phyloP scores from a whole-genome alignment of 805 yeast genomes.

The Saccharomycopsis amapae region DNA sequence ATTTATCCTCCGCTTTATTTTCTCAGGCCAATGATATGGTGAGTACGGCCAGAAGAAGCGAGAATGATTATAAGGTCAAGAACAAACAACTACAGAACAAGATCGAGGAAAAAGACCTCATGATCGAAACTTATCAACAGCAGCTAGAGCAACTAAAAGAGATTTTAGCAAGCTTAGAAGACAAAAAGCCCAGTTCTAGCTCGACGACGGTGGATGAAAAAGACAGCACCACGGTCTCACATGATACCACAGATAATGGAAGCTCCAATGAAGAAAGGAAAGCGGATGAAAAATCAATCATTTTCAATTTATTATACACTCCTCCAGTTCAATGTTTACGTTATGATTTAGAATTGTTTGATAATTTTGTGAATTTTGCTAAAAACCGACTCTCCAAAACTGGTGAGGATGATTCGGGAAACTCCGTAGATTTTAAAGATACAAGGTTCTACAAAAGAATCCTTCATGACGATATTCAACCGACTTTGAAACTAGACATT shows the following conservation, averaged over 20 bases:
- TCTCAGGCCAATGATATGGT: conserved; percentile 85
- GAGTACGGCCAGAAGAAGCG: conserved; percentile 63
- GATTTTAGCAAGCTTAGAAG: conserved; percentile 38
- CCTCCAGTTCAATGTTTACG: conserved; percentile 37
- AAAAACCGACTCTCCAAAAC: conserved; percentile 24
- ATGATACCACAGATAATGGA: no score
- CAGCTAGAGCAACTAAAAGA: conserved; percentile 64
- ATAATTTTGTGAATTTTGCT: conserved; percentile 32
- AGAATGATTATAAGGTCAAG: conserved; percentile 50
- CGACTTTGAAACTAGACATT: conserved; percentile 49
- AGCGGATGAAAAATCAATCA: no score
- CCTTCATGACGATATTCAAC: conserved; percentile 73
- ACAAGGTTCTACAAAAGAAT: conserved; percentile 55
- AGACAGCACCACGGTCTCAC: no score
- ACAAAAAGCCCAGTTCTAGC: no score
- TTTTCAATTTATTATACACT: conserved; percentile 29
- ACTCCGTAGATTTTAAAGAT: conserved; percentile 28
- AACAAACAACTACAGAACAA: conserved; percentile 47
- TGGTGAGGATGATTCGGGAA: neutral
- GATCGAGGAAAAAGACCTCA: conserved; percentile 61
- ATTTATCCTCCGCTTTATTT: conserved; percentile 66
- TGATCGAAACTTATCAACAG: conserved; percentile 55
- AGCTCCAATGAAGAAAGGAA: no score
- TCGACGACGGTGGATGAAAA: no score
- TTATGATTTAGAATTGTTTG: conserved; percentile 35